Conservation (phyloP, 2,329 filamentous ascomycete species). For the Fusarium humuli region DNA sequence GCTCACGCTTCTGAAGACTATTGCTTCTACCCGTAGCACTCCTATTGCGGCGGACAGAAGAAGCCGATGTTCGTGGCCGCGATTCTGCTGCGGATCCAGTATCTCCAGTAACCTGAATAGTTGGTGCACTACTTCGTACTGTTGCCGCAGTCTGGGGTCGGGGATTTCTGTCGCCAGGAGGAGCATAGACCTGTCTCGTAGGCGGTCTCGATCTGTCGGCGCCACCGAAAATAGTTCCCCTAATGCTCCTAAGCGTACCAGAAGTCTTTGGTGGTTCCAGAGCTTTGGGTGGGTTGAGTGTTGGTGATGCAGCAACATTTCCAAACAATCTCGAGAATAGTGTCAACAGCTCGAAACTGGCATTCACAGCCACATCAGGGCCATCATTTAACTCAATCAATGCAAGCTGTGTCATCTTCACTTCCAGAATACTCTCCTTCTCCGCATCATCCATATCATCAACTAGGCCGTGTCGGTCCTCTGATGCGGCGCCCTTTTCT, state of each 20-base stretch:
- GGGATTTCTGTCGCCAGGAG: conserved; percentile 53
- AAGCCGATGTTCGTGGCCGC: conserved; percentile 50
- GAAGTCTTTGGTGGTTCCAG: conserved; percentile 74
- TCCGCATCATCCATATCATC: conserved; percentile 87
- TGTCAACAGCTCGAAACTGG: conserved; percentile 84
- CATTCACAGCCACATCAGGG: conserved; percentile 86
- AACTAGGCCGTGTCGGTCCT: conserved; percentile 64
- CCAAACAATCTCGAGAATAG: conserved; percentile 87
- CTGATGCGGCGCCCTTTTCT: conserved; percentile 48
- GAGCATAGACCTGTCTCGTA: conserved; percentile 55
- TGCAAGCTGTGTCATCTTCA: conserved; percentile 93
- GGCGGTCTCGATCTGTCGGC: conserved; percentile 59
- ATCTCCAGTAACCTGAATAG: conserved; percentile 82
- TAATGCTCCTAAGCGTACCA: conserved; percentile 76
- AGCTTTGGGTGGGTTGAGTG: conserved; percentile 55
- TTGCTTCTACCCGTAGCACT: conserved; percentile 62
- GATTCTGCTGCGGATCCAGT: conserved; percentile 56
- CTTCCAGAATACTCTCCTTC: conserved; percentile 88
- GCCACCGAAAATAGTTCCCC: conserved; percentile 82
- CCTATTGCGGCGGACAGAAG: conserved; percentile 51
- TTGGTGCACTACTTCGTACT: conserved; percentile 64
- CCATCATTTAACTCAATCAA: conserved; percentile 87
- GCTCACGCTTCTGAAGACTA: conserved; percentile 65
- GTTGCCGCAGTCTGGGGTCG: conserved; percentile 59
- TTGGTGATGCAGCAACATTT: conserved; percentile 60